Base-by-base conservation (phyloP, 371 early-diverging fungal species). In the Vairimorpha ceranae region DNA sequence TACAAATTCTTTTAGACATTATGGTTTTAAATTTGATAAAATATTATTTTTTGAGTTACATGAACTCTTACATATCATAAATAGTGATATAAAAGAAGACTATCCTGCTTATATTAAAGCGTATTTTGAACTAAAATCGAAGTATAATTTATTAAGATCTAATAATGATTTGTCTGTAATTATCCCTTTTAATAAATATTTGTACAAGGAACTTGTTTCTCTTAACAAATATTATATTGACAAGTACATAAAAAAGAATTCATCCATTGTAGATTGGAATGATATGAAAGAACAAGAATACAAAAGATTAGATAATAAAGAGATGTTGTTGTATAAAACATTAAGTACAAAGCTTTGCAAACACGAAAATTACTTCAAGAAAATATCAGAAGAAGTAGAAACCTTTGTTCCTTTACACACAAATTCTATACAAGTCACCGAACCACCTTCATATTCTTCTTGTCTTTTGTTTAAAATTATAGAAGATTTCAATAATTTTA, bases 1-100 rank as follows among this genome's bases (percentile, higher is more conserved):
- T 54, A 27, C 56, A 27, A 54, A 54, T 54, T 54, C 56, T 12
- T 54, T 15, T 54, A 54, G 56, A 54, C 56, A 54, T 29, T 54
- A 54, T 29, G 56, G 56, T 25, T 25, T 54, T 8, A 54, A 54
- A 29, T 27, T 15, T 19, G 29, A 54, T 54, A 54, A 54, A 29
- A 27, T 54, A 27, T 54, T 54, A 29, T 54, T 54, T 17, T 54
- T 54, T 19, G 56, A 54, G 17, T 25, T 54, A 8, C 56, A 54
- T 54, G 56, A 54, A 25, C 6, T 54, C 12, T 54, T 54, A 27
- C 56, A 54, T 54, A 29, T 54, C 6, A 25, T 54, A 8, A 54
- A 17, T 54, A 54, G 56, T 54, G 56, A 54, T 6, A 15, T 6
- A 7, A 54, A 29, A 19, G 27, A 54, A 54, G 56, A 54, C 3